Conservation (phyloP, 176 grass and related monocot species). For the Juncus effusus region DNA sequence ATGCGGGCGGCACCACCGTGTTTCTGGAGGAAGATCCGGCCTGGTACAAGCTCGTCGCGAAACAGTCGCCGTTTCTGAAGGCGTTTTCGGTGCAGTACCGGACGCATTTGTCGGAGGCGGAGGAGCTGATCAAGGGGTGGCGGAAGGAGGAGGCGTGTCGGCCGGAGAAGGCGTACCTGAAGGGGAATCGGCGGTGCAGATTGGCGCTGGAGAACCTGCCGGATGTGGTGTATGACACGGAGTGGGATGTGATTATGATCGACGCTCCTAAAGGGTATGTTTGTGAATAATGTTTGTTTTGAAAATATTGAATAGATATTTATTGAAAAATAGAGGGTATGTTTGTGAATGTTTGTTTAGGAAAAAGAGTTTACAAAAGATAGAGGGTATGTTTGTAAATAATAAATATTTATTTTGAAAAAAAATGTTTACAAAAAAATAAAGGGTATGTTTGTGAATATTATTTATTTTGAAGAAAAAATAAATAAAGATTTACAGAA, state of each 20-base stretch:
- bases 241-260: slow-evolving; percentile 72
- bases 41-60: slow-evolving; percentile 33
- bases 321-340: too few species aligned
- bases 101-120: slow-evolving; percentile 45
- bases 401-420: too few species aligned
- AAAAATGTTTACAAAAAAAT: too few species aligned
- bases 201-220: slow-evolving; percentile 52
- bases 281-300: background rate
- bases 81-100: slow-evolving; percentile 43
- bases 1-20: slow-evolving; percentile 45
- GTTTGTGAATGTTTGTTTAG: too few species aligned
- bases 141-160: slow-evolving; percentile 34
- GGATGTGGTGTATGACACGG: slow-evolving; percentile 35
- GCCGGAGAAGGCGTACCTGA: slow-evolving; percentile 31
- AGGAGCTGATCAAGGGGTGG: slow-evolving; percentile 47
- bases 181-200: slow-evolving; percentile 37
- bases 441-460: too few species aligned
- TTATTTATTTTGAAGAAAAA: too few species aligned
- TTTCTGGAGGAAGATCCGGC: slow-evolving; percentile 41
- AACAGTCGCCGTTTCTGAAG: slow-evolving; percentile 15
- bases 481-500: too few species aligned
- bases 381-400: too few species aligned
- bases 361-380: too few species aligned
- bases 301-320: too few species aligned
- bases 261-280: slow-evolving; percentile 63